Evolutionary conservation across 495 filamentous ascomycete genomes (phyloP).

Genomic region (Extremus antarcticus): DNA sequence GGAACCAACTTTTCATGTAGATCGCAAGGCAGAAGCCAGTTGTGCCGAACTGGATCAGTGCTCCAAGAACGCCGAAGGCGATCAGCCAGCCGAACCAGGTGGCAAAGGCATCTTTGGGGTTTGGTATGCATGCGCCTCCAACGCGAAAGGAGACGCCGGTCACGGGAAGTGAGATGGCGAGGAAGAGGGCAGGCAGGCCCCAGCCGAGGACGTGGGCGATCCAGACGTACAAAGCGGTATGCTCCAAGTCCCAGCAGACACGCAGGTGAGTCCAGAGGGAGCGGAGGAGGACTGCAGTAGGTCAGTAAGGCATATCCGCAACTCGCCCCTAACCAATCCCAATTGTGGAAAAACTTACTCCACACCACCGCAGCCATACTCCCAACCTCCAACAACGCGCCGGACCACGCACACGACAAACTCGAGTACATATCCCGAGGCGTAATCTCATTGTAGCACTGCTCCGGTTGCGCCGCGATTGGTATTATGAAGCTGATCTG

Average conservation of each 20-base stretch:
- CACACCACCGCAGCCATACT: constrained; percentile 25
- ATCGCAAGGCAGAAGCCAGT: constrained; percentile 27
- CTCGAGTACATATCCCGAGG: constrained; percentile 27
- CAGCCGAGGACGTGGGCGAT: constrained; percentile 21
- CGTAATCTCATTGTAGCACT: constrained; percentile 31
- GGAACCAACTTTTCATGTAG: constrained; percentile 19
- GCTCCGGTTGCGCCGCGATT: constrained; percentile 17
- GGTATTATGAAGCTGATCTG: constrained; percentile 26
- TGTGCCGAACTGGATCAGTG: constrained; percentile 25
- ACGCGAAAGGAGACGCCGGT: constrained; percentile 29
- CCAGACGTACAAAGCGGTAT: constrained; percentile 22
- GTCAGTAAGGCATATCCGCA: no score
- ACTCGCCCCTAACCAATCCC: no score
- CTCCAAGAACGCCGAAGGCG: constrained; percentile 21
- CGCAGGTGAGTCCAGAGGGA: constrained; percentile 31
- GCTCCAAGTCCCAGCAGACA: constrained; percentile 30
- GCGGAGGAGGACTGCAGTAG: constrained; percentile 26
- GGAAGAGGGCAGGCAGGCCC: constrained; percentile 22
- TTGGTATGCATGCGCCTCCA: constrained; percentile 27
- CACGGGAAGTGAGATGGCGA: constrained; percentile 19
- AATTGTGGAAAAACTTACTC: constrained; percentile 20
- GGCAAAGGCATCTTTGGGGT: constrained; percentile 22
- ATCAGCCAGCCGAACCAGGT: constrained; percentile 32
- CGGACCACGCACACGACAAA: constrained; percentile 29
- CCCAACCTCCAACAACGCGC: constrained; percentile 24